Percentiles rank a stretch among this genome's conserved stretches.
Evolutionary conservation across 2,329 filamentous ascomycete species (phyloP).

Genomic region (Pseudogymnoascus sp.): DNA sequence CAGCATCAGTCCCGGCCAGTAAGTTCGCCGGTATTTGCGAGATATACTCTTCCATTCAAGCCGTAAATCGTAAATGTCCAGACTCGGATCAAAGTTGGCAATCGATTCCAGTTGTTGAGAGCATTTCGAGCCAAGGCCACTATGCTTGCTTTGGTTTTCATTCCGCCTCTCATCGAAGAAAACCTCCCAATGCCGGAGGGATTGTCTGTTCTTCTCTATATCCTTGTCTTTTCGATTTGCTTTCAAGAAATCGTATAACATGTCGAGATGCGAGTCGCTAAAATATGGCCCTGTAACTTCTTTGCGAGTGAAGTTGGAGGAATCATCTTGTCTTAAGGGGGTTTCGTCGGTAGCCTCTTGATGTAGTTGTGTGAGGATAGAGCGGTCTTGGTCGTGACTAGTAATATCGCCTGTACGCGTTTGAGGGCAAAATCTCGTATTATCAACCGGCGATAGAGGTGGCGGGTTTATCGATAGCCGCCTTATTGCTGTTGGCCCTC

Average conservation of each 20-base stretch:
- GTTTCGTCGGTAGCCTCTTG: background rate
- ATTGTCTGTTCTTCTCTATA: background rate
- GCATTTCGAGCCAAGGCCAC: background rate
- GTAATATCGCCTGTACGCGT: background rate
- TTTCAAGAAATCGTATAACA: background rate
- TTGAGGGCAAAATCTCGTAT: background rate
- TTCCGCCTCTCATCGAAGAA: background rate
- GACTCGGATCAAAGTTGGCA: background rate
- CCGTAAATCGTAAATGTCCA: background rate
- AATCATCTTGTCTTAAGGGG: background rate
- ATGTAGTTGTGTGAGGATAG: background rate
- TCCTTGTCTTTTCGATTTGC: background rate
- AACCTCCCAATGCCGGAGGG: background rate
- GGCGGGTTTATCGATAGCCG: background rate
- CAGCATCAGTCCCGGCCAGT: constrained; percentile 20
- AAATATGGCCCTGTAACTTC: background rate
- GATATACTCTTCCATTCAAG: background rate
- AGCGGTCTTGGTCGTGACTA: background rate
- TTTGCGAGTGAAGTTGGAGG: background rate
- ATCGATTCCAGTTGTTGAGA: background rate
- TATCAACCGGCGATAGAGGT: background rate
- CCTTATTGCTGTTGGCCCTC: background rate
- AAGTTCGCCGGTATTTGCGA: background rate
- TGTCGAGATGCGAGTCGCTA: background rate
- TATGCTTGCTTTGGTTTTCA: background rate